Percentiles rank a stretch among this genome's conserved stretches.
Evolutionary conservation across 805 yeast species (phyloP).

Genomic region (Millerozyma miso): DNA sequence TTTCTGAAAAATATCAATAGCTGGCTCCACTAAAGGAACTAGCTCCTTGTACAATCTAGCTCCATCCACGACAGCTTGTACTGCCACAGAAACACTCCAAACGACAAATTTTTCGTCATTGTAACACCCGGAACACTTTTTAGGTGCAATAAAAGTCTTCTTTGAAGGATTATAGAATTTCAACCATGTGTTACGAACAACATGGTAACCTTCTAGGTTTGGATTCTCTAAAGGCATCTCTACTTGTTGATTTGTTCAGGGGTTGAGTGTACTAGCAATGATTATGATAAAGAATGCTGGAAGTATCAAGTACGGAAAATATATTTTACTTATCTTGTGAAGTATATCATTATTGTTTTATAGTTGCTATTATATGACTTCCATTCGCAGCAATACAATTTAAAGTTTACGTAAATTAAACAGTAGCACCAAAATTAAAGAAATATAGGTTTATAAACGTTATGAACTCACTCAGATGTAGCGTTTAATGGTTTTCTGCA

Average conservation of each 20-base stretch:
- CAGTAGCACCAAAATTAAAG: no score
- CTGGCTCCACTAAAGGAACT: constrained; percentile 50
- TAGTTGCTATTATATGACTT: not conserved
- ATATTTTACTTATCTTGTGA: not conserved
- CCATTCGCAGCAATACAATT: not conserved
- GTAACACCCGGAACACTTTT: constrained; percentile 40
- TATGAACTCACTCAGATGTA: constrained; percentile 1
- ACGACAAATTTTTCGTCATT: constrained; percentile 53
- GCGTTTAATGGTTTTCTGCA: constrained; percentile 67
- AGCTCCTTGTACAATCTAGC: constrained; percentile 50
- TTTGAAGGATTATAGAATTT: constrained; percentile 35
- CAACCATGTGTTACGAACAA: constrained; percentile 41
- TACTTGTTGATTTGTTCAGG: no score
- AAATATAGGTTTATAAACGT: not conserved
- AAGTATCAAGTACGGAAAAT: no score
- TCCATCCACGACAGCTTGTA: constrained; percentile 66
- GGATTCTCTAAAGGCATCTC: constrained; percentile 29
- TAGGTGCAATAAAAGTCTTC: constrained; percentile 37
- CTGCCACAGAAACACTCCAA: constrained; percentile 67
- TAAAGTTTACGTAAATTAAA: no score
- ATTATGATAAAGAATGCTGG: no score
- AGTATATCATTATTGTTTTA: not conserved
- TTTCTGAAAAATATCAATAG: constrained; percentile 43
- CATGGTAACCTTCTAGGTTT: constrained; percentile 36
- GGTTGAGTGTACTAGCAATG: no score